phyloP scores from a whole-genome alignment of 495 filamentous ascomycete species.

The Chaetomium tenue region DNA sequence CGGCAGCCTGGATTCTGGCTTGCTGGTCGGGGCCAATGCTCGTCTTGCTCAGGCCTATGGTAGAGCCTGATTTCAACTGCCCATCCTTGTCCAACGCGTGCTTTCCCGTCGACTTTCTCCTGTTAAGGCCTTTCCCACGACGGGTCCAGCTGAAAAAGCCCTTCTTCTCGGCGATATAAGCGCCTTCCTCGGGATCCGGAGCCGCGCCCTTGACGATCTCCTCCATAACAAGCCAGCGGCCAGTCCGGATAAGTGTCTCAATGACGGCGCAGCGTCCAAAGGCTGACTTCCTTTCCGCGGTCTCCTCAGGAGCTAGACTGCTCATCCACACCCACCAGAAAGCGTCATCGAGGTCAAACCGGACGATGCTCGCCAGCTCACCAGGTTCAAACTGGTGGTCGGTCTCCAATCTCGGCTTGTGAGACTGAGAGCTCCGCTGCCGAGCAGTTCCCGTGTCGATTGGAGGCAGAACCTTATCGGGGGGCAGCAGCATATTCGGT shows the following conservation, averaged over 20 bases:
- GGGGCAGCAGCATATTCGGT: conserved; percentile 70
- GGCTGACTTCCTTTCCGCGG: conserved; percentile 76
- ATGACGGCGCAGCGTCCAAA: conserved; percentile 93
- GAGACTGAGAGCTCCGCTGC: conserved; percentile 85
- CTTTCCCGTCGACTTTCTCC: conserved; percentile 65
- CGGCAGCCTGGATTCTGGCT: conserved; percentile 86
- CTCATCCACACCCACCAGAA: conserved; percentile 99
- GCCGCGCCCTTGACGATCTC: conserved; percentile 95
- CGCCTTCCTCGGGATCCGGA: conserved; percentile 75
- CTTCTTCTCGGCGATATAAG: conserved; percentile 93
- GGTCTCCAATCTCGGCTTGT: conserved; percentile 63
- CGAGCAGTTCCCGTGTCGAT: conserved; percentile 63
- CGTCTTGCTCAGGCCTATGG: conserved; percentile 70
- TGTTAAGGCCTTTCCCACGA: conserved; percentile 61
- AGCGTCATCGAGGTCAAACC: conserved; percentile 85
- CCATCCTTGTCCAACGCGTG: conserved; percentile 40
- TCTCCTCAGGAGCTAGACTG: conserved; percentile 89
- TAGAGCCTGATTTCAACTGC: conserved; percentile 33
- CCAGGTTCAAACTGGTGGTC: conserved; percentile 76
- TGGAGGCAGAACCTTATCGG: conserved; percentile 87
- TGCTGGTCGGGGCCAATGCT: conserved; percentile 92
- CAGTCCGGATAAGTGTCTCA: conserved; percentile 77
- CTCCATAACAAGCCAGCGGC: conserved; percentile 91
- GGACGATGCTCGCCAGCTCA: conserved; percentile 86
- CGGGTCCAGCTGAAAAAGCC: conserved; percentile 81